Evolutionary conservation across 768 basidiomycete species (phyloP), one percentile per base, ranked within the genome.

Genomic region (Chlorophyllum brunneum): DNA sequence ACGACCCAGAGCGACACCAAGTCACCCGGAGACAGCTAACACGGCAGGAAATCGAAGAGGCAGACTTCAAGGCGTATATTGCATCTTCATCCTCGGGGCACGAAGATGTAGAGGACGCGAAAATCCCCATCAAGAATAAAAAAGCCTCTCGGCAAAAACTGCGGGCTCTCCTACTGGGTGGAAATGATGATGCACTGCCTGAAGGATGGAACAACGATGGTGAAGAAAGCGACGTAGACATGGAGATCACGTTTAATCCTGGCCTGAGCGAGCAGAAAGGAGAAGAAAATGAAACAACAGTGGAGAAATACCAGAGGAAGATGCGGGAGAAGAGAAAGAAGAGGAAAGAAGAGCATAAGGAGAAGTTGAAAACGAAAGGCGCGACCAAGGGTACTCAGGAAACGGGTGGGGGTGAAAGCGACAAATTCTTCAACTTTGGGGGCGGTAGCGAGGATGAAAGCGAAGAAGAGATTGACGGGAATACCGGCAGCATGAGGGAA

Each of bases 191-290:
- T 27, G 80, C 78, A 18, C 65, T 92, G 50, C 91, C 91, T 1
- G 94, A 97, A 61, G 91, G 92, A 8, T 93, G 94, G 92, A 81
- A 81, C 34, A 71, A 72, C 22, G 70, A 67, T 2, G 73, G 67
- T 13, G 69, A 65, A 34, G 71, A 64, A 16, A 74, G 68, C 38
- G 83, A 86, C 58, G 78, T 85, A 7, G 92, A 94, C 52, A 89
- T 99, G 89, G 87, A 98, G 70, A 88, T 99, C 62, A 98, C 95
- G 0, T 98, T 99, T 67, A 85, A 81, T 13, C 92, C 97, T 2
- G 95, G 86, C 4, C 71, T 98, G 33, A 83, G 75, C 52, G 80
- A 74, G 43, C 64, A 67, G 56, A 78, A 74, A 58, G 72, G 65
- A 16, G 73, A 72, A 13, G 75, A 76, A 46, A 80, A 90, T n/a